Evolutionary conservation across 2,329 filamentous ascomycete species (phyloP), one percentile per base, ranked within the genome.

Genomic region (Pseudocercospora macadamiae): DNA sequence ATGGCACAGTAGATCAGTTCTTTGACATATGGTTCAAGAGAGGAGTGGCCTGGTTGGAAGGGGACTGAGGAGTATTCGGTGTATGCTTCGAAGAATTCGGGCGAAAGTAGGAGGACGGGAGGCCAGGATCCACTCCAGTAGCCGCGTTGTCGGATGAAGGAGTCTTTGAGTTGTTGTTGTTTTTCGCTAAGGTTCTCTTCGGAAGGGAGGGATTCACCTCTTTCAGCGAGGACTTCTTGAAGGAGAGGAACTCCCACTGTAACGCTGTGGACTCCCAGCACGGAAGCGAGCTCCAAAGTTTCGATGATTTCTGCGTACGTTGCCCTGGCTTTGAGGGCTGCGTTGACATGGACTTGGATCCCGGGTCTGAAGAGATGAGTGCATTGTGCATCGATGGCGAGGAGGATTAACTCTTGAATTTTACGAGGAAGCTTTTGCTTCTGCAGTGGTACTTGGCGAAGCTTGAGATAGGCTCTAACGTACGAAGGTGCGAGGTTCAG

Each of bases 1-100:
- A 81, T 80, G 1, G 79, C 79, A 58, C 78, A 80, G 10, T 80
- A 80, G 5, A 81, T 72, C 19, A 81, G 64, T 63, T 81, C 79
- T 65, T 80, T 81, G 51, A 76, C 74, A 71, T 80, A 80, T 14
- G 78, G 77, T 55, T 77, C 74, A 49, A 80, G 65, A 3, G 67
- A 73, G 1, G 76, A 73, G 21, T 57, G 47, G 8, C 28, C 51
- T 12, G 49, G 36, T 34, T 53, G 21, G 26, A 55, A 79, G 3
- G 79, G 77, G 36, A 80, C 71, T 18, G 71, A 73, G 7, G 76
- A 78, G 62, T 80, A 80, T 32, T 80, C 76, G 16, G 77, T 65
- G 64, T 81, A 82, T 0, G 75, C 78, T 49, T 73, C 75, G 65
- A 82, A 81, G 64, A 81, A 81, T 14, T 80, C 76, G 0, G 78